phyloP scores from a whole-genome alignment of 805 yeast species.

The Geotrichum ghanense region DNA sequence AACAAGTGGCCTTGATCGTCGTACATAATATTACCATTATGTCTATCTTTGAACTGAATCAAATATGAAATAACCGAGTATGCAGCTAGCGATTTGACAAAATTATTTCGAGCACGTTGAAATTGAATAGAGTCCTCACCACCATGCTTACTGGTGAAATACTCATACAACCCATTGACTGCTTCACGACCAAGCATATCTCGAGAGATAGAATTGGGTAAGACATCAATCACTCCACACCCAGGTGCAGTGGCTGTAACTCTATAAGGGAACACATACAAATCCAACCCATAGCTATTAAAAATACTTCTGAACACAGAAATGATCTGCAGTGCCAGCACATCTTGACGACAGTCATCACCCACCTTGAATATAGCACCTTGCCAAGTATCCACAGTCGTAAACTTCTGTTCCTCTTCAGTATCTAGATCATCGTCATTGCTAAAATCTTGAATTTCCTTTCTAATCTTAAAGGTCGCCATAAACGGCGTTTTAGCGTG shows the following conservation, averaged over 20 bases:
- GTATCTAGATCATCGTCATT: constrained; percentile 20
- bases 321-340: constrained; percentile 81
- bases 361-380: constrained; percentile 98
- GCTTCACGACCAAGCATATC: constrained; percentile 99
- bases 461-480: constrained; percentile 85
- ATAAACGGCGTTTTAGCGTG: constrained; percentile 98
- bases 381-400: constrained; percentile 62
- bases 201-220: constrained; percentile 89
- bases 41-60: constrained; percentile 90
- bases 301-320: constrained; percentile 87
- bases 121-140: constrained; percentile 84
- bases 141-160: constrained; percentile 84
- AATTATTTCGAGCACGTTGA: constrained; percentile 85
- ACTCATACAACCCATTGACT: constrained; percentile 90
- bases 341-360: constrained; percentile 97
- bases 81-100: constrained; percentile 86
- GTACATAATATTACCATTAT: constrained; percentile 94
- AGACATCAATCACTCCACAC: constrained; percentile 96
- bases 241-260: constrained; percentile 99
- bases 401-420: constrained; percentile 16
- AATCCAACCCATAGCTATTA: constrained; percentile 77
- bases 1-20: constrained; percentile 91
- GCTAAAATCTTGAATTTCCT: constrained; percentile 32
- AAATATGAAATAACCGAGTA: constrained; percentile 85
- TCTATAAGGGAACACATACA: constrained; percentile 84